Base-by-base conservation (phyloP, 345 rosid genomes). In the Populus pruinosa region DNA sequence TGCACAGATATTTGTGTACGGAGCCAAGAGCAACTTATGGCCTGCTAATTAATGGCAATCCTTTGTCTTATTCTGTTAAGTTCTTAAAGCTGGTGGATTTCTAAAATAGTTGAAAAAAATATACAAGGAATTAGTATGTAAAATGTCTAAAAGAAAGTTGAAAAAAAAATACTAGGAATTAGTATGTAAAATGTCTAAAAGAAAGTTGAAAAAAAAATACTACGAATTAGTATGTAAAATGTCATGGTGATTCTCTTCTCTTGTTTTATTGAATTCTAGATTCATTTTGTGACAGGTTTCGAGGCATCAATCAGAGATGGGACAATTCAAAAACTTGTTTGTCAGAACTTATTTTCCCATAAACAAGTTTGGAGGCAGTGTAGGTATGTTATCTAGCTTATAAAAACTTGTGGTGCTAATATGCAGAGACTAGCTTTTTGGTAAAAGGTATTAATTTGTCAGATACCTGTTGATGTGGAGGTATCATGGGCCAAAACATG, bases 221-320 rank as follows among this genome's bases (percentile, higher is more conserved):
- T 3, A 44, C 18, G 16, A 44, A 44, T 44, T 13, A 13, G 50
- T 47, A 47, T 44, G 50, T 47, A 47, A 47, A 47, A 14, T 53
- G 20, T 12, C 14, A 10, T 16, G 21, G 6, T 20, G 20, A 56
- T 16, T 62, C 64, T 61, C 1, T 25, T 62, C 71, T 67, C 23
- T 5, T 62, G 69, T 31, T 25, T 21, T 12, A 35, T 9, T 10
- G 5, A 62, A 33, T 50, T 78, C 47, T 1, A 4, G 73, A 12
- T 36, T 35, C 20, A 23, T 72, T 66, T 68, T 69, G 56, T 55
- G 36, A 63, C 86, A 92, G 99, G 92, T 82, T 79, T 77, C 91
- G 63, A 84, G 84, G 69, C 86, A 86, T 74, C 89, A 81, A 72
- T 83, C 82, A 20, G 89, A 87, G 77, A 76, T 85, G 74, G 82